Base-by-base conservation (phyloP, 202 grass and related monocot species). In the Saccharum hybrid region DNA sequence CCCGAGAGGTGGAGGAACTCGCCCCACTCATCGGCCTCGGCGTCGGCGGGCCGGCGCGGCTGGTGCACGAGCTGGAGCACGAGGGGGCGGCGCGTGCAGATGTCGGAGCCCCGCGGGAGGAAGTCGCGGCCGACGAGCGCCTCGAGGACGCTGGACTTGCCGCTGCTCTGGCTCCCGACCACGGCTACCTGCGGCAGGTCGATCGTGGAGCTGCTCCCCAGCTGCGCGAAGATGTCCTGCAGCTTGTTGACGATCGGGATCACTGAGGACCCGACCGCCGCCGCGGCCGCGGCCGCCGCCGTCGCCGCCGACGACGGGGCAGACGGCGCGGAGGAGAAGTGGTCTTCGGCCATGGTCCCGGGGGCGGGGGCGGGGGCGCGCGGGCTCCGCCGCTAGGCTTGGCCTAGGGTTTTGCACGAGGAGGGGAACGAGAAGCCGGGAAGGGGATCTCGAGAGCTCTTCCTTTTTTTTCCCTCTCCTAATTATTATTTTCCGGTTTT, bases 241-340 rank as follows among this genome's bases (percentile, higher is more conserved):
- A 98, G 96, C 89, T 92, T 98, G 87, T 98, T 98, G 71, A 98
- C 93, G 81, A 98, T 92, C 87, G 96, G 93, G 83, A 96, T 98
- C 89, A 98, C 89, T 80, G 85, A 88, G 28, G 89, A 91, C 54
- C 93, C 96, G 12, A 98, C 89, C 73, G 87, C 80, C 36, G 89
- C 86, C 0, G 88, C 88, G 1, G 79, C 92, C 10, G 82, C 88
- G 0, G 87, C 82, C 51, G 88, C 82, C 1, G 85, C 11, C 1
- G 85, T 65, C 40, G 90, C 78, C 42, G 88, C 34, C 21, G 86
- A 31, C 56, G 74, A 71, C 23, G 86, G 39, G 22, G 79, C 79
- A 37, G 79, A 34, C 63, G 77, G 11, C 3, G 81, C 54, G 6
- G 83, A 59, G 68, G 74, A 63, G 84, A n/a, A 85, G 83, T 72